Percentiles rank a stretch among this genome's conserved stretches.
phyloP scores from a whole-genome alignment of 805 yeast genomes.

The Candida pini region DNA sequence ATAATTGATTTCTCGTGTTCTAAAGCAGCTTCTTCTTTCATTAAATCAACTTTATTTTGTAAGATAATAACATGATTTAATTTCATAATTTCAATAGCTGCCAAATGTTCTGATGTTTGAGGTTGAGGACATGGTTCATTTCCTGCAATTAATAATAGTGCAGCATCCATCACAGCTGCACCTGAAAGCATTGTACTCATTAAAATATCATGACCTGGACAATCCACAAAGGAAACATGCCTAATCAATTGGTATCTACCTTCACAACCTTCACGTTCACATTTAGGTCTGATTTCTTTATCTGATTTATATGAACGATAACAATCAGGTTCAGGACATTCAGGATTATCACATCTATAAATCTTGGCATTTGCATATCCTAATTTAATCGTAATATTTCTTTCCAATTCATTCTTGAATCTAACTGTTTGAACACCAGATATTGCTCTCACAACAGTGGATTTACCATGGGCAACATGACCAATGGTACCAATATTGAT shows the following conservation, averaged over 20 bases:
- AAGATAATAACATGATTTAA: slow-evolving; percentile 92
- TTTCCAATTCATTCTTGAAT: slow-evolving; percentile 97
- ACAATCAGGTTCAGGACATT: slow-evolving; percentile 90
- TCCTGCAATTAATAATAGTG: slow-evolving; percentile 91
- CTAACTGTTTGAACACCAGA: slow-evolving; percentile 99
- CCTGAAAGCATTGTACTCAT: slow-evolving; percentile 99
- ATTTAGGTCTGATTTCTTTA: slow-evolving; percentile 90
- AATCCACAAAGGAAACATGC: slow-evolving; percentile 98
- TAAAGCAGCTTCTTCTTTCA: slow-evolving; percentile 94
- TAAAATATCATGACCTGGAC: slow-evolving; percentile 99
- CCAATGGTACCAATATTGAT: slow-evolving; percentile 99
- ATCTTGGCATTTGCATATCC: slow-evolving; percentile 99
- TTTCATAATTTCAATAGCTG: slow-evolving; percentile 99
- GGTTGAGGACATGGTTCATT: slow-evolving; percentile 99
- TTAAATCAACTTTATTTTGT: slow-evolving; percentile 97
- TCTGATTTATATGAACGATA: slow-evolving; percentile 92
- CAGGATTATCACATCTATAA: slow-evolving; percentile 82
- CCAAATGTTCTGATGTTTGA: slow-evolving; percentile 97
- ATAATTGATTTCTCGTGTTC: slow-evolving; percentile 93
- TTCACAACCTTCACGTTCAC: slow-evolving; percentile 81
- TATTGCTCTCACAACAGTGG: slow-evolving; percentile 96
- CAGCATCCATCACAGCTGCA: slow-evolving; percentile 99
- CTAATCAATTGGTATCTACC: slow-evolving; percentile 88
- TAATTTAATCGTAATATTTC: slow-evolving; percentile 96
- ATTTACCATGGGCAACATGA: slow-evolving; percentile 98